Percentiles rank a stretch among this genome's conserved stretches.
phyloP scores from a whole-genome alignment of 768 basidiomycete species.

The Favolaschia claudopus region DNA sequence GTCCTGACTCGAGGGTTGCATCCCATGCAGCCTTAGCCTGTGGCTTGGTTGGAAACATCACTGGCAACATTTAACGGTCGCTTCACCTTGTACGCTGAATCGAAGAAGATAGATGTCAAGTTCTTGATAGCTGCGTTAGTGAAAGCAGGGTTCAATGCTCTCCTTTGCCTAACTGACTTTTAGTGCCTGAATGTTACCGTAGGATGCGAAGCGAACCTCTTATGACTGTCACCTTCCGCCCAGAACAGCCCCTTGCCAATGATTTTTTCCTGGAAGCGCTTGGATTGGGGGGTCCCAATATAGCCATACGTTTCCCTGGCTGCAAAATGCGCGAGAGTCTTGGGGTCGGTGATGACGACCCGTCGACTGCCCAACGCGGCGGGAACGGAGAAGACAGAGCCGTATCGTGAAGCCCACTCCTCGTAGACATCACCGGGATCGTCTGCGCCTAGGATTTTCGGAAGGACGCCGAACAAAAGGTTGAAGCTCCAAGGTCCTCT shows the following conservation, averaged over 20 bases:
- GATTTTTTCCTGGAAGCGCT: constrained; percentile 21
- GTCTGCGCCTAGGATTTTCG: constrained; percentile 35
- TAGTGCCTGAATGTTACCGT: not conserved
- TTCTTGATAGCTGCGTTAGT: not conserved
- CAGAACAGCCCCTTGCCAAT: constrained; percentile 42
- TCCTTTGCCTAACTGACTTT: not conserved
- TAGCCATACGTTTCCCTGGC: constrained; percentile 59
- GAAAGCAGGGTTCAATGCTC: not conserved
- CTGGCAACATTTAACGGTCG: not conserved
- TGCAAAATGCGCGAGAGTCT: constrained; percentile 60
- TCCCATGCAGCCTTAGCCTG: not conserved
- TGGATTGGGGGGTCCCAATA: constrained; percentile 40
- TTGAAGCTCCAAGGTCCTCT: constrained; percentile 51
- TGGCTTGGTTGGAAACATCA: not conserved
- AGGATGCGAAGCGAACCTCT: constrained; percentile 25
- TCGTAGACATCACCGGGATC: constrained; percentile 47
- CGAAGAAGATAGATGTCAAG: not conserved
- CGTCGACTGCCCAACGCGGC: constrained; percentile 40
- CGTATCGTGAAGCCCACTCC: constrained; percentile 56
- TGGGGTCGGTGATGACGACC: constrained; percentile 54
- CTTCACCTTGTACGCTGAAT: not conserved
- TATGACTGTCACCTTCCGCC: constrained; percentile 43
- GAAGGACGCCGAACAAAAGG: constrained; percentile 49
- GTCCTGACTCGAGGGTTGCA: not conserved
- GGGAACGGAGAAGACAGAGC: constrained; percentile 52